Percentiles rank a stretch among this genome's conserved stretches.
These are phyloP conservation scores for Fusarium sp. DNA, from an alignment of 2,329 filamentous ascomycete genomes.

Conservation along the genomic window DNA sequence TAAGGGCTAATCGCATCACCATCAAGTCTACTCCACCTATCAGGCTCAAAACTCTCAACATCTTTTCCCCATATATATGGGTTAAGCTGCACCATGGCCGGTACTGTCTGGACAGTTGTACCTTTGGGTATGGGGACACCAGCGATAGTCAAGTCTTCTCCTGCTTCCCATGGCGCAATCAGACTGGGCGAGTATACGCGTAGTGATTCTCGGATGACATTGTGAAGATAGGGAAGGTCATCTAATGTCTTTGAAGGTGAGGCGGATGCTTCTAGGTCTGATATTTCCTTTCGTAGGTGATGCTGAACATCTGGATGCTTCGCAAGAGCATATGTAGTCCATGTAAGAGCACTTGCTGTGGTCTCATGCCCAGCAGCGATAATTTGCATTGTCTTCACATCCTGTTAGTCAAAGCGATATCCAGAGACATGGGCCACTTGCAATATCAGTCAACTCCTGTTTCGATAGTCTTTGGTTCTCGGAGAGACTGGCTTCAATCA, in stretches of 20 bases:
- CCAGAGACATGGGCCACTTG: background rate
- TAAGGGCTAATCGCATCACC: constrained; percentile 2
- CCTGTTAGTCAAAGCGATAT: background rate
- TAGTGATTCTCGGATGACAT: constrained; percentile 21
- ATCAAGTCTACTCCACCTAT: constrained; percentile 7
- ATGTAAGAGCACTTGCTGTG: constrained; percentile 9
- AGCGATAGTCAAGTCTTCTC: background rate
- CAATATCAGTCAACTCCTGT: constrained; percentile 31
- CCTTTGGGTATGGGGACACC: constrained; percentile 16
- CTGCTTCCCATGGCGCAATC: constrained; percentile 23
- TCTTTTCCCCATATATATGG: constrained; percentile 22
- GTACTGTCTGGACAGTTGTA: constrained; percentile 21
- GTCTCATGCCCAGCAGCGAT: constrained; percentile 32
- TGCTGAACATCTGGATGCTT: background rate
- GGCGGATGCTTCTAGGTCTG: accelerated
- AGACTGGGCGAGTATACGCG: constrained; percentile 23
- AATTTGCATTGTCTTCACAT: constrained; percentile 16
- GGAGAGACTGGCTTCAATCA: constrained; percentile 19
- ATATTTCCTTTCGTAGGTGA: background rate
- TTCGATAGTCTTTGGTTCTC: constrained; percentile 17
- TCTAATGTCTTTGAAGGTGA: constrained; percentile 10
- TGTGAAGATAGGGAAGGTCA: constrained; percentile 14
- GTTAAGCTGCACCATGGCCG: constrained; percentile 24
- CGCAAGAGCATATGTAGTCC: constrained; percentile 21
- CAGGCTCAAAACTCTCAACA: background rate